Base-by-base conservation (phyloP, 1,284 basidiomycete species). In the Malassezia slooffiae region DNA sequence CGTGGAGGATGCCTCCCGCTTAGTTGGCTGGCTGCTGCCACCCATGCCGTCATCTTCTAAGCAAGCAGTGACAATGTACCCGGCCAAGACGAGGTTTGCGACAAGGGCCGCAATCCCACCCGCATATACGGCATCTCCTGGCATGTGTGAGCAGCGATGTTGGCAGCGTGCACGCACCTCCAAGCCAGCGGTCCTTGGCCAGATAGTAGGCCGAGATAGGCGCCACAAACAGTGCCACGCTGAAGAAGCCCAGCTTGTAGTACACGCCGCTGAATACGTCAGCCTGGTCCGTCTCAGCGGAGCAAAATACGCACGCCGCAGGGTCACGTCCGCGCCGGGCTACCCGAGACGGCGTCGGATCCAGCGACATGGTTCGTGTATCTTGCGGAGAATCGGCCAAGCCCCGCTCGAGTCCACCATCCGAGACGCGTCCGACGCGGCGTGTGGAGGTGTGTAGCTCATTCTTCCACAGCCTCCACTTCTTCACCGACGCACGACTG, bases 41-140 rank as follows among this genome's bases (percentile, higher is more conserved):
- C 17, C 16, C 3, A 28, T 20, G 1, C 48, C 52, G 23, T 58
- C 55, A 31, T 66, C 65, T 35, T 69, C 66, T 13, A 66, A 38
- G 31, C 67, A 69, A 8, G 64, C 64, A 1, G 52, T 50, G 3
- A 66, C 49, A 11, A 69, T 53, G 43, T 69, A 69, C 5, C 52
- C 60, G 1, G 56, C 50, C 11, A 69, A 43, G 1, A 69, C 62
- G n/a, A 69, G 13, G 41, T 69, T 69, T 6, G 49, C 66, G 6
- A 67, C 57, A 2, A 67, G n/a, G 5, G 66, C 66, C 3, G 66
- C 66, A 15, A 67, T 34, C 11, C 62, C 66, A 2, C 66, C 66
- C 2, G 66, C 62, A 21, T 60, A 62, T 2, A 62, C 66, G n/a
- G 59, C 38, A 41, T 68, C 60, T 12, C 62, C 61, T 64, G 47